These are phyloP conservation scores for Proliferodiscus dingleyae DNA, from an alignment of 2,329 filamentous ascomycete species.

Conservation along the genomic window DNA sequence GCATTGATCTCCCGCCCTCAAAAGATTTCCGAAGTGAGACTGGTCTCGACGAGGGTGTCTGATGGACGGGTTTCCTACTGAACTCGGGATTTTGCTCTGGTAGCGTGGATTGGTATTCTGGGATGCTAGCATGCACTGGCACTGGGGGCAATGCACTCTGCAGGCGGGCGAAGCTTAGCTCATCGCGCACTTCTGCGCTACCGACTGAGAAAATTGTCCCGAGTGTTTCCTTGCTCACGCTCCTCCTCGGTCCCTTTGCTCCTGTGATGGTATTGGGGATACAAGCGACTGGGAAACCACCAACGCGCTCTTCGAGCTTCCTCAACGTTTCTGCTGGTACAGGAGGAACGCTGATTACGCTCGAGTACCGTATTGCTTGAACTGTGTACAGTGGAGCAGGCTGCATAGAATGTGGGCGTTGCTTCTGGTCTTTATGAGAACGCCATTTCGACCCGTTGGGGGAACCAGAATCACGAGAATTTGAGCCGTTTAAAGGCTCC, in stretches of 20 bases:
- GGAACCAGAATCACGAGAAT: not conserved
- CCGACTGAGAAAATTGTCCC: constrained; percentile 27
- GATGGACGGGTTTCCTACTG: constrained; percentile 15
- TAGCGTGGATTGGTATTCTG: constrained; percentile 6
- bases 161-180: constrained; percentile 19
- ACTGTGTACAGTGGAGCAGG: constrained; percentile 18
- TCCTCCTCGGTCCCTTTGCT: constrained; percentile 9
- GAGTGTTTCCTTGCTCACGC: constrained; percentile 26
- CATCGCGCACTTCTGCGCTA: constrained; percentile 23
- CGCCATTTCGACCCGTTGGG: not conserved
- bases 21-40: constrained; percentile 6
- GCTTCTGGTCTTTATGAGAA: constrained; percentile 5
- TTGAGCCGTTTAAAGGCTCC: not conserved
- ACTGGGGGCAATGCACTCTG: constrained; percentile 23
- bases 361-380: constrained; percentile 20
- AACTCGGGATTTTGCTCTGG: constrained; percentile 9
- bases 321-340: constrained; percentile 15
- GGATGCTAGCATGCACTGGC: constrained; percentile 15
- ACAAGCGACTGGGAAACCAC: constrained; percentile 17
- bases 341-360: constrained; percentile 19
- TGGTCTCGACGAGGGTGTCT: constrained; percentile 4
- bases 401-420: constrained; percentile 7
- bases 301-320: constrained; percentile 19
- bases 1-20: constrained; percentile 6
- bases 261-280: constrained; percentile 21